Base-by-base conservation (phyloP, 2,329 filamentous ascomycete species). In the Gremmenia infestans region DNA sequence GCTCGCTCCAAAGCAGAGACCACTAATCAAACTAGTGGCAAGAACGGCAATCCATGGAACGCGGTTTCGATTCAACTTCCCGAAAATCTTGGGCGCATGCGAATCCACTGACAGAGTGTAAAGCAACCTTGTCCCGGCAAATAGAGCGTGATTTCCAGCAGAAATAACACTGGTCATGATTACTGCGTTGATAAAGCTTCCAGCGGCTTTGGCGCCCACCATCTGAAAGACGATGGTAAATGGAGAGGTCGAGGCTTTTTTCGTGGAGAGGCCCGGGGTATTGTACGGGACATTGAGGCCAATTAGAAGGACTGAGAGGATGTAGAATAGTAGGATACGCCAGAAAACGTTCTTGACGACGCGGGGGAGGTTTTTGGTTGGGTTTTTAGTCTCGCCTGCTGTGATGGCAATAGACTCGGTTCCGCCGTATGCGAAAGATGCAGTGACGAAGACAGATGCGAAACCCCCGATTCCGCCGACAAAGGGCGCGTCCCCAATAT, bases 291-390 rank as follows among this genome's bases (percentile, higher is more conserved):
- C 73, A 50, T 84, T 80, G 47, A 86, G 76, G 11, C 82, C 82
- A 57, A 86, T 75, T 47, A 82, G 70, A 6, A 81, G 68, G 48
- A 81, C 72, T 0, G 78, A 79, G 5, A 81, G 67, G 55, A 81
- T 72, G 5, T 78, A 80, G 19, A 82, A 70, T 32, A 69, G 56
- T 1, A 68, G 58, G 40, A 70, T 69, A 76, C 83, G 78, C 81
- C 81, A 86, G 64, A 86, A 85, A 40, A 85, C 82, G 54, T 86
- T 86, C 61, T 81, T 81, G 47, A 87, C 81, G 2, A 86, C 84
- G 3, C 77, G 76, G 1, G 85, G 85, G 36, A 87, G 72, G 54
- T 78, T 85, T 60, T 76, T 78, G 17, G 80, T 76, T 0, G 85
- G 84, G 61, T 86, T 76, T 61, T 80, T 81, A 2, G 84, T 86